A percentile compares a stretch with the other conserved stretches of the same genome.
These are phyloP conservation scores for Neolentinus lepideus DNA, from an alignment of 1,284 basidiomycete genomes.

Conservation along the genomic window DNA sequence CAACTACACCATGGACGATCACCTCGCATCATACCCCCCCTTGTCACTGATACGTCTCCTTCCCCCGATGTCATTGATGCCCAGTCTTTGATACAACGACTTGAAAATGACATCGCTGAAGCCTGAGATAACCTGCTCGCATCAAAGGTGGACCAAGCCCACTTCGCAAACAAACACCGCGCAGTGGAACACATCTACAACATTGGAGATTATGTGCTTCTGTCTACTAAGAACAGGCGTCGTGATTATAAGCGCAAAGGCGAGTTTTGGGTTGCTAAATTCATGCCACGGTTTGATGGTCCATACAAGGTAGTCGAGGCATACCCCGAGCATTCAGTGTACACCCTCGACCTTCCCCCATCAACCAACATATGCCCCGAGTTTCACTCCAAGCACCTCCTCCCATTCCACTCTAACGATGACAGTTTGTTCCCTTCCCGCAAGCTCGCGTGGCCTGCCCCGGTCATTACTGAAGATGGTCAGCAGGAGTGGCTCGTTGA, in stretches of 20 bases:
- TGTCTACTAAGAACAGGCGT: too few species aligned
- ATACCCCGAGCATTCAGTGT: too few species aligned
- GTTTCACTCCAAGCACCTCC: too few species aligned
- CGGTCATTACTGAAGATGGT: constrained; percentile 10
- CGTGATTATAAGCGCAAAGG: too few species aligned
- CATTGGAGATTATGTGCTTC: too few species aligned
- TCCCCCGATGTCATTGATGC: neutral
- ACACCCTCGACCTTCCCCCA: too few species aligned
- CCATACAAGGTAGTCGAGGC: too few species aligned
- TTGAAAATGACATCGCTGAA: constrained; percentile 10
- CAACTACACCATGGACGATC: constrained; percentile 25
- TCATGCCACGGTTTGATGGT: too few species aligned
- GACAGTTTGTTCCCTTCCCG: constrained; percentile 7
- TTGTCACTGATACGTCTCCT: constrained; percentile 2
- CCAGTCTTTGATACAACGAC: neutral
- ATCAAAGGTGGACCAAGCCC: constrained; percentile 12
- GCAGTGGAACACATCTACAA: too few species aligned
- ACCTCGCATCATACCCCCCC: constrained; percentile 22
- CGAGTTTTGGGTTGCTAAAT: too few species aligned
- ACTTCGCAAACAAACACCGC: too few species aligned
- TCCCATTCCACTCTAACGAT: constrained; percentile 1
- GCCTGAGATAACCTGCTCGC: constrained; percentile 11
- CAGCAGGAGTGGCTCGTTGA: constrained; percentile 11
- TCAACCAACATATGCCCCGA: too few species aligned
- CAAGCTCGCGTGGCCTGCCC: constrained; percentile 3